Evolutionary conservation across 2,329 filamentous ascomycete species (phyloP), one percentile per base, ranked within the genome.

Genomic region (Xenosphaeropsis pyriputrescens): DNA sequence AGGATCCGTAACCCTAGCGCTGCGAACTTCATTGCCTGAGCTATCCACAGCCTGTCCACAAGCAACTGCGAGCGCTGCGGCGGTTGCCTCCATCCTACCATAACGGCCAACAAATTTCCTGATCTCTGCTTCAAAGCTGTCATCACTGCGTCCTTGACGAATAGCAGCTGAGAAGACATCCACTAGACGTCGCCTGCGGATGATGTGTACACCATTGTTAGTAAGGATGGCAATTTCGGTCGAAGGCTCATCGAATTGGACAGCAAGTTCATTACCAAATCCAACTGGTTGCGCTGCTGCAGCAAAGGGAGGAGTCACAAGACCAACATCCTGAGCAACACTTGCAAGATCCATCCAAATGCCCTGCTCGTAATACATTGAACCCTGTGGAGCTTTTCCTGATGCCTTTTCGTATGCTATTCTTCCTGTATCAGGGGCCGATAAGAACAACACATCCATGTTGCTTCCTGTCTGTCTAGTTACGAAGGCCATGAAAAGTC

Each of bases 181-280:
- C 1, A 96, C 86, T 5, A 96, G 68, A 39, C 91, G 71, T 50
- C 85, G 72, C 36, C 91, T 70, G 39, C 85, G 79, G 38, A 96
- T 74, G 6, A 93, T 72, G 50, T 95, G 85, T 38, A 98, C 75
- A 2, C 91, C 91, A 12, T 75, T 85, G 49, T 91, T 93, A 22
- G 91, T 96, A 38, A 98, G 68, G 34, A 98, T 75, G 1, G 89
- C 91, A 45, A 96, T 77, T 53, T 98, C 89, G 36, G 80, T 76
- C 0, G 81, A 71, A 0, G 77, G 67, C 42, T 83, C 70, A 51
- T 98, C 91, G 49, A 91, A 98, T 50, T 98, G 93, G n/a, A 93
- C 81, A 1, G 91, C 85, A 39, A 96, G 66, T 59, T 98, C 91
- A 49, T 98, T 98, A 9, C 89, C 88, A 50, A 94, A 96, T 0